Base-by-base conservation (phyloP, 805 yeast species). In the Metahyphopichia silvanorum region DNA sequence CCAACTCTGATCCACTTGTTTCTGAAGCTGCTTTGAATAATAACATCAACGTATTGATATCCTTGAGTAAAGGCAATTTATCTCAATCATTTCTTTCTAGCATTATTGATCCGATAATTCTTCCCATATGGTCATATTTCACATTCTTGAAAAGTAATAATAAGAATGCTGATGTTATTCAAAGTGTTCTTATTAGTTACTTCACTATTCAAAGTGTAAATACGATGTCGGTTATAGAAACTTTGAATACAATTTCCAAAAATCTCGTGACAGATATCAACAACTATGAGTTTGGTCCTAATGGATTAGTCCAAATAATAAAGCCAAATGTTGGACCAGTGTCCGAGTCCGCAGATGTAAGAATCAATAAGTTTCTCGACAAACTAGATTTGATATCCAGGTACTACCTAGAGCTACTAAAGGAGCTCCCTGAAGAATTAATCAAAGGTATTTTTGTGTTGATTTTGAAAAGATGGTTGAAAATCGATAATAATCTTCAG, bases 391-490 rank as follows among this genome's bases (percentile, higher is more conserved):
- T 25, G 6, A 35, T 42, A 12, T 51, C 61, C 21, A 38, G 34
- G 8, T 35, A 43, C 15, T 62, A 63, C 29, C 31, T 74, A 1
- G 60, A 56, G 4, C 44, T 85, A 4, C 53, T 86, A 34, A 59
- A 62, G 29, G 65, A 72, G 16, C 46, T 80, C 5, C 77, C 74
- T 35, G 76, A 76, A 26, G 61, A 57, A 1, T 53, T 68, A 9
- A 54, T 75, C 2, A 74, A 62, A 36, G 58, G 46, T 20, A 55
- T 69, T 2, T 83, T 87, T 43, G 54, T 77, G 3, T 40, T 39
- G 0, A 55, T 79, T 1, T 58, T 91, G 39, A 69, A 70, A 35
- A 63, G 79, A 43, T 86, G 95, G 89, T 64, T 84, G 9, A 46
- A 52, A 2, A 31, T 25, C 2, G 28, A 35, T 2, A 23, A 47